Base-by-base conservation (phyloP, 2,329 filamentous ascomycete genomes). In the Fragosphaeria purpurea region DNA sequence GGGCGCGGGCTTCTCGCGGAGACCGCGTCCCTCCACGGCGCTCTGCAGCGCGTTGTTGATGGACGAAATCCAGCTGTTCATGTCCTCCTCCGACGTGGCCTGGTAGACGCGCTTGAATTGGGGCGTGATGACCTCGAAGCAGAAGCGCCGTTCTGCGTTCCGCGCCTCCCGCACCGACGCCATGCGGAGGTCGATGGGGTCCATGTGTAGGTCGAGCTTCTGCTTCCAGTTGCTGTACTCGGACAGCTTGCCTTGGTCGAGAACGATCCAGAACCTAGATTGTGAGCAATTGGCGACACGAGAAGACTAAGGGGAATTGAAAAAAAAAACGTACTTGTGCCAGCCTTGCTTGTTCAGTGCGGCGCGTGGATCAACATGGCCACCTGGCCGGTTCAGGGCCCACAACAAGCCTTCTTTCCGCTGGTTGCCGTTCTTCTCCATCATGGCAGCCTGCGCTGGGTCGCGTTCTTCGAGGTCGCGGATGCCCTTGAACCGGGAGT, bases 211-310 rank as follows among this genome's bases (percentile, higher is more conserved):
- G 66, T 98, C 93, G 31, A 98, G 78, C 65, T 82, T 91, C 65
- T 98, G 88, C 68, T 98, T 98, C 93, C 93, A 98, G 65, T 98
- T 97, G 64, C 90, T 95, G 68, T 98, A 98, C 63, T 98, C 93
- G 1, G 91, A 96, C 12, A 98, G 76, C 64, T 93, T 95, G 31
- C 93, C 93, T 67, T 95, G 90, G 64, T 97, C 94, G 43, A 98
- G 75, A 2, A 98, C 93, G 56, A 98, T 94, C 93, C 93, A 98
- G 68, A 97, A 98, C 63, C 89, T 94, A 59, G 2, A 22, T 22
- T 22, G 22, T 22, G 22, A 22, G 22, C 22, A n/a, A n/a, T n/a
- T n/a, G n/a, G n/a, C n/a, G n/a, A n/a, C n/a, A n/a, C n/a, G n/a
- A n/a, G n/a, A n/a, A n/a, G n/a, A n/a, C n/a, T n/a, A n/a, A n/a